Evolutionary conservation across 2,329 filamentous ascomycete genomes (phyloP).

Genomic region (Thyridium curvatum): DNA sequence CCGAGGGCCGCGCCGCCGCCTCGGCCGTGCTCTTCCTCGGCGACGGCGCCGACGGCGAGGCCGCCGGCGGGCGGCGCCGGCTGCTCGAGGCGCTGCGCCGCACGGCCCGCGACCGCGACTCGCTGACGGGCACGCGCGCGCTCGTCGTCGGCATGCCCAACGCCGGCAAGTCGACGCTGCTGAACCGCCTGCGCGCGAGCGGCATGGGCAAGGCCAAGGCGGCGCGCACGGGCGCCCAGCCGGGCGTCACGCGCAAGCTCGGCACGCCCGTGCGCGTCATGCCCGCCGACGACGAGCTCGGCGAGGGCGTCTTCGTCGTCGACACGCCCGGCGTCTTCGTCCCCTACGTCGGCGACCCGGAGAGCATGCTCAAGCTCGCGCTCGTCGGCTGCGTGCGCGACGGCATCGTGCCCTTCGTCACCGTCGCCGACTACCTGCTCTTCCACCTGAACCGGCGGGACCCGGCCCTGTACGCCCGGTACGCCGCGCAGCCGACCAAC

Average conservation of each 20-base stretch:
- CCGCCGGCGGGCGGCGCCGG: slow-evolving; percentile 6
- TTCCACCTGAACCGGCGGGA: slow-evolving; percentile 71
- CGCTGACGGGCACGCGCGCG: slow-evolving; percentile 74
- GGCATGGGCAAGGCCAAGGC: slow-evolving; percentile 61
- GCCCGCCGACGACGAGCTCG: slow-evolving; percentile 24
- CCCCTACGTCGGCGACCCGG: slow-evolving; percentile 77
- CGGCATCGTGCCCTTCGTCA: slow-evolving; percentile 69
- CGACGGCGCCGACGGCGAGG: slow-evolving; percentile 35
- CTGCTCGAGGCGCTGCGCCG: slow-evolving; percentile 44
- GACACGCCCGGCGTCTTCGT: slow-evolving; percentile 96
- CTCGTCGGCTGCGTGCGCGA: slow-evolving; percentile 89
- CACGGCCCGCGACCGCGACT: slow-evolving; percentile 42
- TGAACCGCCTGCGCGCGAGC: slow-evolving; percentile 72
- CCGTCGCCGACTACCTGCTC: slow-evolving; percentile 84
- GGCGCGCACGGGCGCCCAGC: slow-evolving; percentile 76
- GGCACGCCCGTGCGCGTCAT: slow-evolving; percentile 75
- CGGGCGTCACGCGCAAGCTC: slow-evolving; percentile 84
- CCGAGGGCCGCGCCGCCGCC: slow-evolving; percentile 20
- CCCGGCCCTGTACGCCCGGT: slow-evolving; percentile 54
- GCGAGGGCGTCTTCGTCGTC: slow-evolving; percentile 70
- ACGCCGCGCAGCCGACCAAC: slow-evolving; percentile 66
- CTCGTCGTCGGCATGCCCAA: slow-evolving; percentile 97
- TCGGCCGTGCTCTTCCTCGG: slow-evolving; percentile 22
- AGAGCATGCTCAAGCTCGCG: slow-evolving; percentile 92
- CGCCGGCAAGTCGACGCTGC: slow-evolving; percentile 89